Base-by-base conservation (phyloP, 1,139 yeast genomes). In the Kazachstania sp. region DNA sequence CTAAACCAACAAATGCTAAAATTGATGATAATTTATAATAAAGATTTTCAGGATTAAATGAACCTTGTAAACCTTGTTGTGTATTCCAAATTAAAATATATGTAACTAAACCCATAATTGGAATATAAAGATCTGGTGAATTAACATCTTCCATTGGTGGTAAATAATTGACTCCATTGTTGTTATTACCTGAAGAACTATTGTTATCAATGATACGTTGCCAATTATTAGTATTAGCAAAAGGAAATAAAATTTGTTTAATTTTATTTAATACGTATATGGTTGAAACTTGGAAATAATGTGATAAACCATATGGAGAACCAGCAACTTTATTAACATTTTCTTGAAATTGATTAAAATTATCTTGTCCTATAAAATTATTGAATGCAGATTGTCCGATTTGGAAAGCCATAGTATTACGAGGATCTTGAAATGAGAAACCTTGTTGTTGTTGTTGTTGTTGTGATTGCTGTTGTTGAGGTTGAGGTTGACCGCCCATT, bases 41-140 rank as follows among this genome's bases (percentile, higher is more conserved):
- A 56, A 94, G 78, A 57, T 88, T 74, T 62, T 90, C 92, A 0
- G 98, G 98, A 60, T 90, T 96, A 71, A 92, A 94, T 37, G 83
- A 83, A 19, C 96, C 97, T 49, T 81, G 78, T 47, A 92, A 69
- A 13, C 99, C 99, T 51, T 87, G 87, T 58, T 86, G 75, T 29
- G 86, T 76, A 4, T 96, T 92, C 78, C 94, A 82, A 41, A 87
- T 73, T 52, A 94, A 70, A 47, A 92, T 83, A 62, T 90, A 92
- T 1, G 98, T 88, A 45, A 88, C 81, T 59, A 85, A 79, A 2
- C 97, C 86, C 96, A 90, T 88, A 54, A 86, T 69, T 4, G 99
- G 99, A 48, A 94, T 86, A 66, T 94, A 94, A 72, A 92, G 77
- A 66, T 94, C 99, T 2, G 98, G 98, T 0, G 97, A 95, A 63